A percentile compares a stretch with the other conserved stretches of the same genome.
Evolutionary conservation across 371 early-diverging fungal genomes (phyloP).

Genomic region (Spraguea lophii): DNA sequence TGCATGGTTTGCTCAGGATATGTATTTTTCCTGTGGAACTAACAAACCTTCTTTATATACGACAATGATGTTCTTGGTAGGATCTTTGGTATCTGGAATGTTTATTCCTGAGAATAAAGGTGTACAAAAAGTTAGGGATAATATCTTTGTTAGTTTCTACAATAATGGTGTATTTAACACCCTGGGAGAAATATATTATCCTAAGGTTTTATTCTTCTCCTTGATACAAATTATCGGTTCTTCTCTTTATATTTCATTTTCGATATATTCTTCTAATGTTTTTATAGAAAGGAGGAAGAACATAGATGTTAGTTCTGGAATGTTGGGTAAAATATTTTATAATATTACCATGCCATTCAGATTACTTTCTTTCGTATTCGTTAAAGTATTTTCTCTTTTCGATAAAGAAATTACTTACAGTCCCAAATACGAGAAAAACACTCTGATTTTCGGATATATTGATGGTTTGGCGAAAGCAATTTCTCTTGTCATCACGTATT

Average conservation of each 20-base stretch:
- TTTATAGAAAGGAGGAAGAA: slow-evolving; percentile 36
- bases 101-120: slow-evolving; percentile 1
- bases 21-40: slow-evolving; percentile 16
- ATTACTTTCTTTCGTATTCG: slow-evolving; percentile 8
- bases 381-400: slow-evolving; percentile 9
- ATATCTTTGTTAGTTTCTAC: neutral
- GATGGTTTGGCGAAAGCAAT: slow-evolving; percentile 24
- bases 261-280: slow-evolving; percentile 29
- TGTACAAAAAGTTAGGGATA: neutral
- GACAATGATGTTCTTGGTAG: slow-evolving; percentile 5
- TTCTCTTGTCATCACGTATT: slow-evolving; percentile 1
- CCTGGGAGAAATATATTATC: neutral
- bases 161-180: neutral
- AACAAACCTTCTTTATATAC: slow-evolving; percentile 13
- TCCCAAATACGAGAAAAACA: slow-evolving; percentile 6
- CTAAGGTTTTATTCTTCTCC: neutral
- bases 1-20: slow-evolving; percentile 34
- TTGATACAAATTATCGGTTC: slow-evolving; percentile 17
- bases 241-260: slow-evolving; percentile 27
- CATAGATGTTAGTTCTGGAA: neutral
- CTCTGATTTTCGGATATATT: slow-evolving; percentile 22
- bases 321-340: slow-evolving; percentile 10
- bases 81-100: slow-evolving; percentile 1
- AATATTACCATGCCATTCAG: slow-evolving; percentile 18
- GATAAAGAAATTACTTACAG: slow-evolving; percentile 1